A percentile compares a stretch with the other conserved stretches of the same genome.
Evolutionary conservation across 106 monocot species (phyloP).

Genomic region (Dactylorhiza incarnata): DNA sequence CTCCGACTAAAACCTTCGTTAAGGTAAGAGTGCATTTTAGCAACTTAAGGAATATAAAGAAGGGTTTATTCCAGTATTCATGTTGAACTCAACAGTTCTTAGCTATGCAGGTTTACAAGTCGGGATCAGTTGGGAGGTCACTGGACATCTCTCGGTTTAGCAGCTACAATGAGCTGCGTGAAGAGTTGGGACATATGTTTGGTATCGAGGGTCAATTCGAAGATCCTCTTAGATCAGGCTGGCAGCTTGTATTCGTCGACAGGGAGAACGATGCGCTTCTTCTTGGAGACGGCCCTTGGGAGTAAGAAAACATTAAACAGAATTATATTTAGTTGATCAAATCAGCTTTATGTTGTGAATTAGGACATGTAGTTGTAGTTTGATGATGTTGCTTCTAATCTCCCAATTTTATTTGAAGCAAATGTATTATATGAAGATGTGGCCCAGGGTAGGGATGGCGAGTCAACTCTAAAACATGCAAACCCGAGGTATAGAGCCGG

Average conservation of each 20-base stretch:
- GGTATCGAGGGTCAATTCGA: constrained; percentile 75
- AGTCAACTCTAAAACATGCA: too few species aligned
- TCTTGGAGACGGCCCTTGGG: constrained; percentile 95
- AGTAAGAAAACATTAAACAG: constrained; percentile 39
- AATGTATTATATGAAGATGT: too few species aligned
- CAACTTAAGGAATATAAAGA: too few species aligned
- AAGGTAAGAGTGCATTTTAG: constrained; percentile 36
- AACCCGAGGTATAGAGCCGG: too few species aligned
- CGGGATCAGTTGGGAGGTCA: constrained; percentile 77
- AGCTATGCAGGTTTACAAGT: constrained; percentile 52
- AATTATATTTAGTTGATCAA: too few species aligned
- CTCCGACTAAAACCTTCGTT: constrained; percentile 41
- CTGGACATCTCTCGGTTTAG: constrained; percentile 81
- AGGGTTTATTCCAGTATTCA: too few species aligned
- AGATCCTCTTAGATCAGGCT: constrained; percentile 94
- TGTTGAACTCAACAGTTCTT: too few species aligned
- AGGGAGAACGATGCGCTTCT: constrained; percentile 92
- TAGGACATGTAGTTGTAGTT: too few species aligned
- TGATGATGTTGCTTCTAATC: too few species aligned
- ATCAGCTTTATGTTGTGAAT: too few species aligned
- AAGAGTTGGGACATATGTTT: constrained; percentile 80
- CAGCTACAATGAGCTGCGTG: constrained; percentile 63
- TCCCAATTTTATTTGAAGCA: too few species aligned
- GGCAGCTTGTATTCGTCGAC: constrained; percentile 98
- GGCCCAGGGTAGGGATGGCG: too few species aligned